These are phyloP conservation scores for Casuarina glauca DNA, from an alignment of 306 rosid species.

Conservation along the genomic window DNA sequence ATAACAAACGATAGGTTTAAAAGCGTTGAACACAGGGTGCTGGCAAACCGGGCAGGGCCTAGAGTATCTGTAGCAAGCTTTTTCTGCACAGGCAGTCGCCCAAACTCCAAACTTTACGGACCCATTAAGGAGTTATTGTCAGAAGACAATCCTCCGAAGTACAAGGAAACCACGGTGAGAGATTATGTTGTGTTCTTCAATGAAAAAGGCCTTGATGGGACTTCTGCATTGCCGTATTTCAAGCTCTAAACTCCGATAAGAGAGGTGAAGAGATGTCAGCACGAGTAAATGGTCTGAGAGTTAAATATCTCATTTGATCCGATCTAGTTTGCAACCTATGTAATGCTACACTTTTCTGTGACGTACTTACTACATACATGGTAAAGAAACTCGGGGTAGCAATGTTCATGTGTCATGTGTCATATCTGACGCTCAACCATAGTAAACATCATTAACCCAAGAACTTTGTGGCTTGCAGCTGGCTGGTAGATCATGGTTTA, in stretches of 20 bases:
- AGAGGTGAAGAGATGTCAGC: neutral
- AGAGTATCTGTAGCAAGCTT: conserved; percentile 25
- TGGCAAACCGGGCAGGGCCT: conserved; percentile 26
- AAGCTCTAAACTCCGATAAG: conserved; percentile 1
- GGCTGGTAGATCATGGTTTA: too few species aligned
- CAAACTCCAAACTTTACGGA: neutral
- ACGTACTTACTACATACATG: too few species aligned
- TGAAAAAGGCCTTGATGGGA: conserved; percentile 11
- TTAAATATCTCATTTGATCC: too few species aligned
- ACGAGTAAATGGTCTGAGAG: too few species aligned
- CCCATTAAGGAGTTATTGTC: conserved; percentile 32
- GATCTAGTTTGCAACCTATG: too few species aligned
- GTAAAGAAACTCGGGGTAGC: too few species aligned
- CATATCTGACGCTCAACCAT: too few species aligned
- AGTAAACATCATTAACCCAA: too few species aligned
- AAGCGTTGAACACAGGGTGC: conserved; percentile 34
- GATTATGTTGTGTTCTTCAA: neutral
- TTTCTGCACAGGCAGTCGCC: conserved; percentile 5
- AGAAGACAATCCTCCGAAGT: conserved; percentile 28
- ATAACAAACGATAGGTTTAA: conserved; percentile 37
- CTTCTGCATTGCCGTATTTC: conserved; percentile 3
- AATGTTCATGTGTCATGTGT: too few species aligned
- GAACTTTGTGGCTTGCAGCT: too few species aligned
- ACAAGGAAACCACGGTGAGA: conserved; percentile 18
- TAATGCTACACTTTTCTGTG: too few species aligned